Conservation (phyloP, 1,139 yeast species). For the Pneumocystis murina region DNA sequence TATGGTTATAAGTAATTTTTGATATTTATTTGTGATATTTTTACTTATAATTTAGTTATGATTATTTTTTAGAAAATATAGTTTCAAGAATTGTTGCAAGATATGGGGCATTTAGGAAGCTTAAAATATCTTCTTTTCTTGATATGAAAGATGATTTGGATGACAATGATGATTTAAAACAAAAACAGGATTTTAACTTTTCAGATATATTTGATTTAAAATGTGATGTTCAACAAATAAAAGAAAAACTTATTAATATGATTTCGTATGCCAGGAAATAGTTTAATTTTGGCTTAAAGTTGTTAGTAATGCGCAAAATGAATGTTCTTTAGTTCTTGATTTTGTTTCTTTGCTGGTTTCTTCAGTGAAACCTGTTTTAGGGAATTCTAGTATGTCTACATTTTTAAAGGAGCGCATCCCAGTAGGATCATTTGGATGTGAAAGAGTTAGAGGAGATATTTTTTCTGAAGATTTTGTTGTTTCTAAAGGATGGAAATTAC, state of each 20-base stretch:
- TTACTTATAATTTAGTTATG: not conserved
- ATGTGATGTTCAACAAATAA: not conserved
- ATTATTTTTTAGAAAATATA: not conserved
- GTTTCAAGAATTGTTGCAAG: not conserved
- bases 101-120: conserved; percentile 1
- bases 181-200: not conserved
- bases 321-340: conserved; percentile 74
- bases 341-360: conserved; percentile 72
- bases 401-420: conserved; percentile 65
- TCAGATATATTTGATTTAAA: not conserved
- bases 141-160: not conserved
- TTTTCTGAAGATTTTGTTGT: not conserved
- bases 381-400: conserved; percentile 78
- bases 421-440: conserved; percentile 65
- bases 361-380: conserved; percentile 71
- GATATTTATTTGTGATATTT: not conserved
- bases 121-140: not conserved
- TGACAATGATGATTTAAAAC: not conserved
- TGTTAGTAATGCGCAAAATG: conserved; percentile 59
- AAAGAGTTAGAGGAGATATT: conserved; percentile 26
- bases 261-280: not conserved
- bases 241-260: not conserved
- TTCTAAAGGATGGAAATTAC: not conserved
- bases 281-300: not conserved
- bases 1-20: not conserved